Evolutionary conservation across 2,329 filamentous ascomycete genomes (phyloP), one percentile per base, ranked within the genome.

Genomic region (Ophiostoma montium): DNA sequence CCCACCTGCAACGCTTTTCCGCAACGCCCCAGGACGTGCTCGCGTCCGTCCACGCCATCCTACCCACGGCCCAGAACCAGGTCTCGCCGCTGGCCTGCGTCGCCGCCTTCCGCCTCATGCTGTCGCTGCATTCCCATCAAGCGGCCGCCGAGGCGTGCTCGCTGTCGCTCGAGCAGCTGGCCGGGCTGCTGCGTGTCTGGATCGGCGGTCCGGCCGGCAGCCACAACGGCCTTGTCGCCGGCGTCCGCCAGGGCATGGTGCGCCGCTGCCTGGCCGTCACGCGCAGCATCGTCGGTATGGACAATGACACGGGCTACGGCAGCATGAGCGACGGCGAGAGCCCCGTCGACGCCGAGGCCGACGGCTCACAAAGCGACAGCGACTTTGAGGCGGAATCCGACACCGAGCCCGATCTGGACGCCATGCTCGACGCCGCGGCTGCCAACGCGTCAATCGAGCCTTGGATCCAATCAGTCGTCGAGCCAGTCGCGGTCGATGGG

Each of bases 21-120:
- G 59, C 58, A 0, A 65, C 66, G 3, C 68, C 69, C 0, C 62
- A 65, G 18, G 65, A 67, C 23, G 68, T 70, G 3, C 64, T 73
- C 3, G 63, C 63, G 10, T 64, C 75, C 16, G 70, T 80, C 48
- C 66, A 71, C 35, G 67, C 67, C 10, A 71, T 80, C 36, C 65
- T 70, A 7, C 66, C 67, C 15, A 23, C 44, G 9, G 39, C 23
- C 10, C 30, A 45, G 12, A 44, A 44, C 31, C 27, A 35, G 18
- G 70, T 76, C 64, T 71, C 73, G 1, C 67, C 82, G 1, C 69
- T 83, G 5, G 75, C 76, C 16, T 82, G 75, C 57, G 73, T 75
- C 0, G 72, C 76, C 2, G 69, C 73, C 9, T 76, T 77, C 60
- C 71, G 72, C 47, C 62, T 83, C 23, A 75, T 82, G 68, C 71